Base-by-base conservation (phyloP, 2,329 filamentous ascomycete species). In the Alternaria gansuensis region DNA sequence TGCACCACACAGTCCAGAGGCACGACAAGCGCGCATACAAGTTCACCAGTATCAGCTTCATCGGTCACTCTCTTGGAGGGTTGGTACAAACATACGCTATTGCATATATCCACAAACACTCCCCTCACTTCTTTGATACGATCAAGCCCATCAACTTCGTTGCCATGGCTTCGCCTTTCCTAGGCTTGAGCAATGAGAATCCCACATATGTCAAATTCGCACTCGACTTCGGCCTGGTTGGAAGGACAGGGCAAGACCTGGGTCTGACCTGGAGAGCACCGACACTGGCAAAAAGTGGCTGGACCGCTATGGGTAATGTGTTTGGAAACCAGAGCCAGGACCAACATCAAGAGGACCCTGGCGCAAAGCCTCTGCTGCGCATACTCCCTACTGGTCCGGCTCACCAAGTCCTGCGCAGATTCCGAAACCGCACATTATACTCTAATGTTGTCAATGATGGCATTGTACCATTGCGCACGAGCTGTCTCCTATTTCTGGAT, bases 401-500 rank as follows among this genome's bases (percentile, higher is more conserved):
- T 6, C 93, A 97, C 76, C 86, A 87, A 54, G 94, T 93, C 1
- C 80, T 98, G 39, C 89, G 90, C 73, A 92, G 91, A 78, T 98
- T 98, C 76, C 84, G 92, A 23, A 96, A 96, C 75, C 85, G 94
- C 14, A 98, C 95, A 0, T 84, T 97, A 1, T 98, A 98, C 76
- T 97, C 93, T 2, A 98, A 98, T 71, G 93, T 98, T 11, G 94
- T 98, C 67, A 98, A 98, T 72, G 94, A 98, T 78, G 94, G 93
- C 3, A 97, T 99, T 67, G 95, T 99, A 4, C 95, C 95, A 3
- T 81, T 99, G 33, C 88, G 95, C 23, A 99, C 95, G 4, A 98
- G 94, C 63, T 99, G 94, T 76, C 82, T 99, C n/a, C 80, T 99
- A 5, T 99, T 99, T 72, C 82, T 99, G 1, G 95, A 99, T 75